Conservation (phyloP, 129 eudicot genomes). For the Chrysanthemum makinoi region DNA sequence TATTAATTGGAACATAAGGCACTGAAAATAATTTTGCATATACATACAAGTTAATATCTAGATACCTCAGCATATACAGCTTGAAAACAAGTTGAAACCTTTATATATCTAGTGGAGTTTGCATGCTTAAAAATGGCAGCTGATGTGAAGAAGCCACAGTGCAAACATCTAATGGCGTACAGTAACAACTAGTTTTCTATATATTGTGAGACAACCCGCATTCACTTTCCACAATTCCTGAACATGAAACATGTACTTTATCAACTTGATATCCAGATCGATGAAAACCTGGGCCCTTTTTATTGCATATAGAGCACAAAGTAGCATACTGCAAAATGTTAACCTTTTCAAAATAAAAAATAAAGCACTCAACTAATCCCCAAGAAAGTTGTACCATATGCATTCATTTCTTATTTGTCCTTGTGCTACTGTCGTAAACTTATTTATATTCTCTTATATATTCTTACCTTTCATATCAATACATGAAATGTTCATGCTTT, state of each 20-base stretch:
- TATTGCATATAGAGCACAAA: constrained; percentile 11
- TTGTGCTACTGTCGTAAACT: constrained; percentile 28
- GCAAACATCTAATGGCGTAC: constrained; percentile 36
- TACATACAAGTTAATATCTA: not conserved
- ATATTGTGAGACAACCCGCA: constrained; percentile 17
- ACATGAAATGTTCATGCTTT: constrained; percentile 5
- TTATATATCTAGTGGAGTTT: constrained; percentile 23
- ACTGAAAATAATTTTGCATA: not conserved
- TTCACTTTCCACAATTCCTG: constrained; percentile 14
- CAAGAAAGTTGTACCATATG: constrained; percentile 19
- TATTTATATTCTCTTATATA: constrained; percentile 15
- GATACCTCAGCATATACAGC: constrained; percentile 7
- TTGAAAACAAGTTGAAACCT: constrained; percentile 28
- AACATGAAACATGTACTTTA: constrained; percentile 19
- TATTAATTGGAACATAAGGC: no score
- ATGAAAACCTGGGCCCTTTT: not conserved
- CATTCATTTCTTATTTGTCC: constrained; percentile 22
- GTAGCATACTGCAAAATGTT: constrained; percentile 20
- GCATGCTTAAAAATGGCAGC: constrained; percentile 33
- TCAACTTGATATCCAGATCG: constrained; percentile 6
- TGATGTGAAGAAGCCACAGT: constrained; percentile 30
- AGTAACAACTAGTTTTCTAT: constrained; percentile 24
- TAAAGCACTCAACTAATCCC: constrained; percentile 29
- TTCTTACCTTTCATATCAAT: constrained; percentile 8
- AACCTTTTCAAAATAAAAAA: constrained; percentile 26